Base-by-base conservation (phyloP, 805 yeast genomes). In the Teunomyces kruisii region DNA sequence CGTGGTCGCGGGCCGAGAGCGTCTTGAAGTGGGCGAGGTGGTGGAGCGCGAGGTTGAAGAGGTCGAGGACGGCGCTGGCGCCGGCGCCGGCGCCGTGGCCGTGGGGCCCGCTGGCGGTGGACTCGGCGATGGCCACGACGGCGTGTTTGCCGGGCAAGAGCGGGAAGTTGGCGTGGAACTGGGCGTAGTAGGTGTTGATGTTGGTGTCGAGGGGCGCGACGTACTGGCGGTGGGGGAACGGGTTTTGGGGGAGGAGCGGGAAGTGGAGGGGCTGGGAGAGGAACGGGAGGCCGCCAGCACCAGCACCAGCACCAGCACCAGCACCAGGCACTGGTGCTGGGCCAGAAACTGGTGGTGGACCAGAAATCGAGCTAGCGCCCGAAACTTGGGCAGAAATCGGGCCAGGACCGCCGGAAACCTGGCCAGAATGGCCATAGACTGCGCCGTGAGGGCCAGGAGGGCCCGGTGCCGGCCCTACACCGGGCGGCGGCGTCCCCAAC, bases 101-200 rank as follows among this genome's bases (percentile, higher is more conserved):
- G n/a, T n/a, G n/a, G n/a, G n/a, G n/a, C n/a, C n/a, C 39, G 16
- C 36, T 36, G 43, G 46, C 46, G 42, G 48, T 43, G 16, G 38
- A 42, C 9, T 44, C 42, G 10, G 56, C 31, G 33, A 55, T 33
- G 10, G 46, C 44, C 27, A 64, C 43, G 37, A 53, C 31, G 13
- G 57, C 54, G 10, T 53, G 51, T 42, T 66, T 58, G 44, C 62
- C 59, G 1, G 80, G 75, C 19, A 79, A 58, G 3, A 79, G 58
- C 6, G 83, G 81, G 49, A 75, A 73, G 37, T 62, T 67, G 1
- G 48, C 44, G 51, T 79, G 82, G 52, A 74, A 67, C 35, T 63
- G 69, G 6, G 62, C 35, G 51, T 75, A 79, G 53, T 78, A 79
- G 4, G 62, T 44, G 29, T 65, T 68, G 14, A 75, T 46, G 50